phyloP scores from a whole-genome alignment of 2,329 filamentous ascomycete species.

The Drechslerella stenobrocha region DNA sequence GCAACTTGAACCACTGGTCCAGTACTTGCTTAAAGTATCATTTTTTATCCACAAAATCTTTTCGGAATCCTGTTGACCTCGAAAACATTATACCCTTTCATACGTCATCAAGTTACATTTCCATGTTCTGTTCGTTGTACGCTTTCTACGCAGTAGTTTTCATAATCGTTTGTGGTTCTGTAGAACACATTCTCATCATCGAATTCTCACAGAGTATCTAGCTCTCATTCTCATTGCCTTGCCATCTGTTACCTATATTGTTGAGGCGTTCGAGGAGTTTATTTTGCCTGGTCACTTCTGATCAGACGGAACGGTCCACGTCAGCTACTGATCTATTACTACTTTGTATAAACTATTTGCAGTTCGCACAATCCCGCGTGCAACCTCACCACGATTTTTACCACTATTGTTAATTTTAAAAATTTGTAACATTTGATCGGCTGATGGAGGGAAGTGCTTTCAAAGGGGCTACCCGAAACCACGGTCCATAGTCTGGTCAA shows the following conservation, averaged over 20 bases:
- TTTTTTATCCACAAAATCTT: slow-evolving; percentile 7
- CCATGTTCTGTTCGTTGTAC: slow-evolving; percentile 1
- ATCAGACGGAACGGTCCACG: not conserved
- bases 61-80: slow-evolving; percentile 5
- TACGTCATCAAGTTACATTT: not conserved
- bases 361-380: not conserved
- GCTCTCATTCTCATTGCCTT: slow-evolving; percentile 4
- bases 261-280: slow-evolving; percentile 30
- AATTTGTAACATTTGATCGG: not conserved
- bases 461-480: too few relatives aligned
- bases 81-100: slow-evolving; percentile 26
- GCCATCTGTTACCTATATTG: slow-evolving; percentile 1
- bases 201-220: too few relatives aligned
- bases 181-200: too few relatives aligned
- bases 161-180: slow-evolving; percentile 14
- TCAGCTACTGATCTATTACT: not conserved
- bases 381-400: not conserved
- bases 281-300: not conserved
- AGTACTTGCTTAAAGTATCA: not conserved
- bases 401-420: not conserved
- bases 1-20: slow-evolving; percentile 6
- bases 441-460: not conserved
- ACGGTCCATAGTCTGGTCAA: too few relatives aligned
- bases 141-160: too few relatives aligned
- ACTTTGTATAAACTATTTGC: slow-evolving; percentile 9